Evolutionary conservation across 257 asterid genomes (phyloP), one percentile per base, ranked within the genome.

Genomic region (Gentiana straminea): DNA sequence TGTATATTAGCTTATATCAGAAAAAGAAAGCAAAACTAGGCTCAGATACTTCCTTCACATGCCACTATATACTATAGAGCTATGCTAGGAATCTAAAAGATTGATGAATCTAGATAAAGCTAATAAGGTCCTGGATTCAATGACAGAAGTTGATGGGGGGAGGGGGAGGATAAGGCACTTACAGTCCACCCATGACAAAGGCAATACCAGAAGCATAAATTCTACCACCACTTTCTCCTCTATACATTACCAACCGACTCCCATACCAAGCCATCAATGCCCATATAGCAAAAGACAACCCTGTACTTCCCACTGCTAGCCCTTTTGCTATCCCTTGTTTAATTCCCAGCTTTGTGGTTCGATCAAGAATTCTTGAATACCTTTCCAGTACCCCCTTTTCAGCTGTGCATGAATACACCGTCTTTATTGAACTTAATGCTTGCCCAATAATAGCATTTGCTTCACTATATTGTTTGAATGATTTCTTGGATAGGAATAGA

Each of bases 251-350:
- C 44, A 89, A 69, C 58, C 54, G 86, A 45, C 94, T 89, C 15
- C 97, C 97, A 52, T 89, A 89, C 97, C 97, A 89, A 55, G 97
- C 89, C 48, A 89, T 84, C 64, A 89, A 73, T 13, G 86, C 97
- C 97, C 97, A 89, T 39, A 89, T 89, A 0, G 97, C 95, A 35
- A 89, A 89, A 1, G 89, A 66, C 58, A 89, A 52, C 2, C 97
- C 97, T 0, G 82, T 74, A 51, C 97, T 85, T 15, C 95, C 97
- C 12, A 89, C 66, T 1, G 95, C 95, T 34, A 85, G 75, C 11
- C 95, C 97, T 67, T 89, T 89, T 0, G 89, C 95, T 0, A 83
- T 74, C 4, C 97, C 95, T 74, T 85, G 95, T 52, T 81, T 83
- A n/a, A 89, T 79, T 54, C 97, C 97, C 8, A 81, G 74, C 65